These are phyloP conservation scores for Mortierella alpina DNA, from an alignment of 192 early-diverging fungal species.

Conservation along the genomic window DNA sequence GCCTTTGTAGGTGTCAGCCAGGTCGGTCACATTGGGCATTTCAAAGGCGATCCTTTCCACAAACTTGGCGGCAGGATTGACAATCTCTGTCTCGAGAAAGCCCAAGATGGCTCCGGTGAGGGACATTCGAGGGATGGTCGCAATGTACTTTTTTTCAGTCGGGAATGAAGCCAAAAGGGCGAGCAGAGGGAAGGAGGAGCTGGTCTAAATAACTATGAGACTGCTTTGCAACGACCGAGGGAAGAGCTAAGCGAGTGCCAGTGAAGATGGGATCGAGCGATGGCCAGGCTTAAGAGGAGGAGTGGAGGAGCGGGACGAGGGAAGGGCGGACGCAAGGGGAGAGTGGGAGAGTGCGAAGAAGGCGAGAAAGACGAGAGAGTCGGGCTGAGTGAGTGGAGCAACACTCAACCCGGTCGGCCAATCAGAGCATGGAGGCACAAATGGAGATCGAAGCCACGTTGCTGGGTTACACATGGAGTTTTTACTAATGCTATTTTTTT, in stretches of 20 bases:
- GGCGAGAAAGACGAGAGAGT: neutral
- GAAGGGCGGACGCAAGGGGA: neutral
- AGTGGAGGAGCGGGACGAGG: neutral
- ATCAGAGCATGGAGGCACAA: too few species aligned
- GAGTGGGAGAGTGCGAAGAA: neutral
- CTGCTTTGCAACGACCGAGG: too few species aligned
- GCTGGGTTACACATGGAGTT: too few species aligned
- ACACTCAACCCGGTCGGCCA: too few species aligned
- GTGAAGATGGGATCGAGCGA: neutral
- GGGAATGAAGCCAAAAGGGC: neutral
- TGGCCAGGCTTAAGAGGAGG: neutral
- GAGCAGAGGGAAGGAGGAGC: neutral
- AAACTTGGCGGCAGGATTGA: conserved; percentile 44
- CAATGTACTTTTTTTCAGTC: neutral
- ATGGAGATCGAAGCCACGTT: too few species aligned
- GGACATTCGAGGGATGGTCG: conserved; percentile 13
- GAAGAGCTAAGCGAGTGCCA: neutral
- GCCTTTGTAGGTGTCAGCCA: conserved; percentile 51
- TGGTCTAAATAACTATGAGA: too few species aligned
- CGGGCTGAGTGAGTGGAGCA: neutral
- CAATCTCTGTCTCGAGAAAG: conserved; percentile 32
- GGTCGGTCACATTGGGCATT: conserved; percentile 49
- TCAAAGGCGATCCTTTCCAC: conserved; percentile 40
- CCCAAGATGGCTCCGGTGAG: conserved; percentile 17
- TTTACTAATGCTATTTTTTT: neutral